Percentiles rank a stretch among this genome's conserved stretches.
Conservation (phyloP, 192 early-diverging fungal genomes). For the Phlyctochytrium planicorne region DNA sequence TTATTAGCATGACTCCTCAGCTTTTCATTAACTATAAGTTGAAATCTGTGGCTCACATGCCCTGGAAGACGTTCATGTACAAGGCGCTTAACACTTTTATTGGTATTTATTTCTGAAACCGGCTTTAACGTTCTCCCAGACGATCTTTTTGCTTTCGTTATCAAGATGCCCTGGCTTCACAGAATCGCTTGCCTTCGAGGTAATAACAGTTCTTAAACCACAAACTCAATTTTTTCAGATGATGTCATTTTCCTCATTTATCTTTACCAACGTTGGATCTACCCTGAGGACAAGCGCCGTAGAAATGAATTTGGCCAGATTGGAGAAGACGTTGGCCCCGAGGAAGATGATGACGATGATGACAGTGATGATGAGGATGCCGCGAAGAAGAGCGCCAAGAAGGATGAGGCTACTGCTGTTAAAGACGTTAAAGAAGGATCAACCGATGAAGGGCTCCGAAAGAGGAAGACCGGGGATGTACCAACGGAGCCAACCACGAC, state of each 20-base stretch:
- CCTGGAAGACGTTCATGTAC: slow-evolving; percentile 91
- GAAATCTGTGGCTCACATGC: slow-evolving; percentile 87
- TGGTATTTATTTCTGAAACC: slow-evolving; percentile 25
- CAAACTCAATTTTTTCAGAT: slow-evolving; percentile 43
- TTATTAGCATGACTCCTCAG: slow-evolving; percentile 79
- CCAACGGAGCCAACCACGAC: too few relatives aligned
- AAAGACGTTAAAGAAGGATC: background rate
- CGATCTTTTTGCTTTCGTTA: slow-evolving; percentile 90
- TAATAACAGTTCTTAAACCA: slow-evolving; percentile 4
- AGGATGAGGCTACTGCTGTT: slow-evolving; percentile 19
- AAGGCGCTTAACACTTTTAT: slow-evolving; percentile 70
- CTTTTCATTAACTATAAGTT: slow-evolving; percentile 90
- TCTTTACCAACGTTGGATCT: slow-evolving; percentile 77
- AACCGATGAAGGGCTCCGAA: background rate
- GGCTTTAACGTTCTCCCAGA: slow-evolving; percentile 54
- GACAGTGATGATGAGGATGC: slow-evolving; percentile 20
- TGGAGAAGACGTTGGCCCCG: slow-evolving; percentile 29
- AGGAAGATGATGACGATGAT: slow-evolving; percentile 29
- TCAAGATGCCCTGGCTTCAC: slow-evolving; percentile 92
- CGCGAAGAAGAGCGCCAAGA: slow-evolving; percentile 14
- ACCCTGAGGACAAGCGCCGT: slow-evolving; percentile 77
- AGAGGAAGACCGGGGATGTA: background rate
- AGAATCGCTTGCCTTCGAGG: slow-evolving; percentile 74
- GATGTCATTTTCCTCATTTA: slow-evolving; percentile 87
- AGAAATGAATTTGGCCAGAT: slow-evolving; percentile 82